Base-by-base conservation (phyloP, 2,329 filamentous ascomycete species). In the Tothia fuscella region DNA sequence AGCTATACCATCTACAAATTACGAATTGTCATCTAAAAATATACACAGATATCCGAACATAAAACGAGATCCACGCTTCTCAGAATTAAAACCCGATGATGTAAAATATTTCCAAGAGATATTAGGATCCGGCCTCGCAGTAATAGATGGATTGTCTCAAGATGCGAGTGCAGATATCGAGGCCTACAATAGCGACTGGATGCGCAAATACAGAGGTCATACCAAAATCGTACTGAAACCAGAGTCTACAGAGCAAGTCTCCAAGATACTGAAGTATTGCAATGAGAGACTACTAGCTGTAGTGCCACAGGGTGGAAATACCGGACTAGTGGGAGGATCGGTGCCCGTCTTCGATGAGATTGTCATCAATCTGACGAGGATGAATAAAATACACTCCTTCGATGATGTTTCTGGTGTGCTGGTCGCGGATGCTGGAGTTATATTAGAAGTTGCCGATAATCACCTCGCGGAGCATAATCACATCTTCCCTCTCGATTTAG, bases 311-410 rank as follows among this genome's bases (percentile, higher is more conserved):
- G 93, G 93, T 50, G 91, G 91, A 43, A 98, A 98, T 62, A 94
- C 91, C 3, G 93, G 91, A 5, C 72, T 98, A 25, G 91, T 98
- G 2, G 93, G 91, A 44, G 91, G 91, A 37, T 93, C 86, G 1
- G 84, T 98, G 21, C 91, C 93, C 1, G 87, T 98, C 16, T 98
- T 96, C 57, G 93, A 98, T 59, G 93, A 98, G 70, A 94, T 98
- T 51, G 83, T 98, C 53, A 74, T 98, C 66, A 94, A 80, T 63
- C 78, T 91, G 59, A 74, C 76, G 50, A 82, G 86, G 49, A 91
- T 98, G 86, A 93, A 93, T 68, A 66, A 78, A 55, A 88, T 98
- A 48, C 76, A 82, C 53, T 87, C 81, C 3, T 96, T 98, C 55
- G 91, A 98, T 61, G 82, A 93, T 41, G 82, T 93, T 38, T 93